Percentiles rank a stretch among this genome's conserved stretches.
Conservation (phyloP, 108 stramenopile species). For the Asterionellopsis glacialis region DNA sequence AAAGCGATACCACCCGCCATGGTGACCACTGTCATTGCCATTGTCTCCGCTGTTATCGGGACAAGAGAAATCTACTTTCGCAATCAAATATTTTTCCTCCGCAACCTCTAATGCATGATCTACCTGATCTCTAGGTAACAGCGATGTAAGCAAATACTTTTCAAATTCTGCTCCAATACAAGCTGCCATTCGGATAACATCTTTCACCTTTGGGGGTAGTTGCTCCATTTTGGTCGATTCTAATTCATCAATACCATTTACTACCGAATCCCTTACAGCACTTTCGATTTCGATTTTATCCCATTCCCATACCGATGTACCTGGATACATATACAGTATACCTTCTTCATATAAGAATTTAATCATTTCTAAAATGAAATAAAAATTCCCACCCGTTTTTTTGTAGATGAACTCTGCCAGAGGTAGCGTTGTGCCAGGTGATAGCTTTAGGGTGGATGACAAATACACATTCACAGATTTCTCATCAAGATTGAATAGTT, state of each 20-base stretch:
- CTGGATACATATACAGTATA: background rate
- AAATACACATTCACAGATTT: no score
- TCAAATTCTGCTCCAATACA: slow-evolving; percentile 53
- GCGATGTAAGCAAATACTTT: slow-evolving; percentile 17
- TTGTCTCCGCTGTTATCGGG: background rate
- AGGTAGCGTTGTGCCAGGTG: background rate
- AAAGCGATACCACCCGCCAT: slow-evolving; percentile 15
- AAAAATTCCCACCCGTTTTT: background rate
- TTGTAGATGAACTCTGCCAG: background rate
- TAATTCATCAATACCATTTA: background rate
- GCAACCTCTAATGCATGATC: slow-evolving; percentile 1
- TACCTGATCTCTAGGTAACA: background rate
- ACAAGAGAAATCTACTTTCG: no score
- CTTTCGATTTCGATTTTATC: background rate
- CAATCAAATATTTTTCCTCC: slow-evolving; percentile 17
- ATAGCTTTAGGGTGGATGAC: no score
- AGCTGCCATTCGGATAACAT: slow-evolving; percentile 42
- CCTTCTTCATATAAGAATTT: background rate
- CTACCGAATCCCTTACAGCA: background rate
- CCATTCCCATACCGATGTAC: background rate
- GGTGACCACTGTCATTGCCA: background rate
- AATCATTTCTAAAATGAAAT: background rate
- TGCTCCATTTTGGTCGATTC: background rate
- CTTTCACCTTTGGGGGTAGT: slow-evolving; percentile 2
- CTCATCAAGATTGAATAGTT: no score